These are phyloP conservation scores for Rubus idaeus DNA, from an alignment of 306 rosid genomes.

Conservation along the genomic window DNA sequence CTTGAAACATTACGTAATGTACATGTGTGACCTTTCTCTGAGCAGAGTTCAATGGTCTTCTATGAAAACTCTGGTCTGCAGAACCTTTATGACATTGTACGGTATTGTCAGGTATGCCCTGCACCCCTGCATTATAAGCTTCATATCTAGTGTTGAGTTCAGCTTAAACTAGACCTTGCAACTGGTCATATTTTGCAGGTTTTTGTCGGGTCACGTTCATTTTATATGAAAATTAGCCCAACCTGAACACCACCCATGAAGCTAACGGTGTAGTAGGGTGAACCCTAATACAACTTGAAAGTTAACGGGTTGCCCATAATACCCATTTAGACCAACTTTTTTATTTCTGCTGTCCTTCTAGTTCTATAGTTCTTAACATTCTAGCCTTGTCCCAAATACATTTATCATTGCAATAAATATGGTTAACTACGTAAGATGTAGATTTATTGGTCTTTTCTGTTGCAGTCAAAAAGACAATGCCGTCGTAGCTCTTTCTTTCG, in stretches of 20 bases:
- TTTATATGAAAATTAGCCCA: background rate
- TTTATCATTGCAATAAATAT: background rate
- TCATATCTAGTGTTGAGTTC: background rate
- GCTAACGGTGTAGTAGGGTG: background rate
- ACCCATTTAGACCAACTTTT: background rate
- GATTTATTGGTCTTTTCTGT: constrained; percentile 10
- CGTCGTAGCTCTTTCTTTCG: constrained; percentile 74
- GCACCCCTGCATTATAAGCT: background rate
- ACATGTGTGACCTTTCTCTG: constrained; percentile 29
- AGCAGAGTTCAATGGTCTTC: constrained; percentile 98
- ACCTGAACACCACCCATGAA: background rate
- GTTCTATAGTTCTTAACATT: background rate
- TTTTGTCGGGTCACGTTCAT: background rate
- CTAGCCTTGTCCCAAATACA: background rate
- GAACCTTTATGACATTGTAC: constrained; percentile 89
- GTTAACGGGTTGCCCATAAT: background rate
- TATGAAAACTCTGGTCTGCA: constrained; percentile 85
- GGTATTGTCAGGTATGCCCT: constrained; percentile 75
- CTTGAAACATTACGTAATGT: constrained; percentile 13
- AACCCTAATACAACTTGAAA: background rate
- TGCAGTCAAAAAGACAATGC: constrained; percentile 78
- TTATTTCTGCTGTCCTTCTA: background rate
- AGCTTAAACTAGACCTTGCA: background rate
- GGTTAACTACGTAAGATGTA: background rate
- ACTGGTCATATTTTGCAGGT: background rate